These are phyloP conservation scores for Neofusicoccum umdonicola DNA, from an alignment of 2,329 filamentous ascomycete genomes.

Conservation along the genomic window DNA sequence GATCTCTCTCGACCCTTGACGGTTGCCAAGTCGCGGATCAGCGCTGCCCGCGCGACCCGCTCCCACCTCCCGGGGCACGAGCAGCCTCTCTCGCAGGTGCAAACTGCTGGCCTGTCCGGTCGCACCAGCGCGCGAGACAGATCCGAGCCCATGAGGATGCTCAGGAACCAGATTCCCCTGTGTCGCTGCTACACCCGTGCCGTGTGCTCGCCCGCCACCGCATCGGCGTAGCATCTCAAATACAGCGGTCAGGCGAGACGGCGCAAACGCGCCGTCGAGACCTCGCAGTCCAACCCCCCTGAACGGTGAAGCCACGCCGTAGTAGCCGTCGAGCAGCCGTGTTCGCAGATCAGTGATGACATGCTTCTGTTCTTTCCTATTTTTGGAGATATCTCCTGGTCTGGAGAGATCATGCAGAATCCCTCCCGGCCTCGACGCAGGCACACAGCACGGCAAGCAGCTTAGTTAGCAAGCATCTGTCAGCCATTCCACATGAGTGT, in stretches of 20 bases:
- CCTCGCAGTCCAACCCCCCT: background rate
- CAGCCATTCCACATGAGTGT: background rate
- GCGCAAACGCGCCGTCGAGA: background rate
- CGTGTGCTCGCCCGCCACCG: background rate
- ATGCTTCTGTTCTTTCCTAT: conserved; percentile 4
- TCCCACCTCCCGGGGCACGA: background rate
- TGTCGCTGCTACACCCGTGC: conserved; percentile 6
- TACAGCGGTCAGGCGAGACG: background rate
- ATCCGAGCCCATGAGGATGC: conserved; percentile 4
- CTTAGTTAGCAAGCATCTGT: background rate
- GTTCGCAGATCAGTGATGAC: conserved; percentile 5
- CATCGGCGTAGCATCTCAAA: background rate
- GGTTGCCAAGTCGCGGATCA: conserved; percentile 16
- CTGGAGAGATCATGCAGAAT: conserved; percentile 5
- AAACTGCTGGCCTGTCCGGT: conserved; percentile 1
- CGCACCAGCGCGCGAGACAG: conserved; percentile 8
- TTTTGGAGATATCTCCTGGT: conserved; percentile 10
- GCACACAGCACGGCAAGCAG: background rate
- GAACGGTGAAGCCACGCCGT: background rate
- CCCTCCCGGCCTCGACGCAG: conserved; percentile 1
- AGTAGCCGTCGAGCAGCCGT: background rate
- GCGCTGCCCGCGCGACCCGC: background rate
- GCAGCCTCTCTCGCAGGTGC: background rate
- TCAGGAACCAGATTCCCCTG: conserved; percentile 9
- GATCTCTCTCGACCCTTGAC: conserved; percentile 2